Percentiles rank a stretch among this genome's conserved stretches.
phyloP scores from a whole-genome alignment of 495 filamentous ascomycete genomes.

The Penicillium alfredii region DNA sequence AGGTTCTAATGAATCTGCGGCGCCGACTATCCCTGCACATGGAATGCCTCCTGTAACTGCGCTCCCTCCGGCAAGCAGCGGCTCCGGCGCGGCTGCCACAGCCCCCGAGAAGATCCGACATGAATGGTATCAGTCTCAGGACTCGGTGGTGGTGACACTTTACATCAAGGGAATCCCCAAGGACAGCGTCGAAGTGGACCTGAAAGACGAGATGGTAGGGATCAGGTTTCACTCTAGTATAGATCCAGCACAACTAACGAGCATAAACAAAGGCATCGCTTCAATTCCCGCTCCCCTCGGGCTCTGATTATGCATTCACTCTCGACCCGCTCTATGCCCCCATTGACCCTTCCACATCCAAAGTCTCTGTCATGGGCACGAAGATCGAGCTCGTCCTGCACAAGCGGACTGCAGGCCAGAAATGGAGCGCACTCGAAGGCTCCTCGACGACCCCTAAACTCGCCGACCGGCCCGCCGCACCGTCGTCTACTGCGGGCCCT shows the following conservation, averaged over 20 bases:
- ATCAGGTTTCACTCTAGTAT: too few relatives aligned
- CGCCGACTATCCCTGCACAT: slow-evolving; percentile 5
- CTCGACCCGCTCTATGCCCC: slow-evolving; percentile 64
- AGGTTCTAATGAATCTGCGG: slow-evolving; percentile 5
- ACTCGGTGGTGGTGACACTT: slow-evolving; percentile 61
- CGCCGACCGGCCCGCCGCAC: slow-evolving; percentile 21
- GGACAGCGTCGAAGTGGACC: slow-evolving; percentile 52
- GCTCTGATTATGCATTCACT: slow-evolving; percentile 58
- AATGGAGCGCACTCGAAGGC: slow-evolving; percentile 70
- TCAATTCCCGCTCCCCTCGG: slow-evolving; percentile 58
- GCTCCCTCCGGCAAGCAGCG: too few relatives aligned
- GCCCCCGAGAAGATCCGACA: slow-evolving; percentile 55
- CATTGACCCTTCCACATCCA: slow-evolving; percentile 56
- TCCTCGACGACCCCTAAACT: slow-evolving; percentile 28
- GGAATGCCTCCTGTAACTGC: too few relatives aligned
- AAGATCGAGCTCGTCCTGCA: slow-evolving; percentile 79
- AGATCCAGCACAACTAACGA: too few relatives aligned
- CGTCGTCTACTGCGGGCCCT: slow-evolving; percentile 38
- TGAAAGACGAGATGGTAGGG: slow-evolving; percentile 49
- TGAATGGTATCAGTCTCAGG: slow-evolving; percentile 72
- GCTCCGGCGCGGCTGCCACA: too few relatives aligned
- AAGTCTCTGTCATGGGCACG: slow-evolving; percentile 59
- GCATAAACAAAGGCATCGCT: slow-evolving; percentile 59
- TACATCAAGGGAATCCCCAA: slow-evolving; percentile 68
- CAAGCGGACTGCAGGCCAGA: slow-evolving; percentile 61